These are phyloP conservation scores for Phlebopus sp. DNA, from an alignment of 1,284 basidiomycete species.

Conservation along the genomic window DNA sequence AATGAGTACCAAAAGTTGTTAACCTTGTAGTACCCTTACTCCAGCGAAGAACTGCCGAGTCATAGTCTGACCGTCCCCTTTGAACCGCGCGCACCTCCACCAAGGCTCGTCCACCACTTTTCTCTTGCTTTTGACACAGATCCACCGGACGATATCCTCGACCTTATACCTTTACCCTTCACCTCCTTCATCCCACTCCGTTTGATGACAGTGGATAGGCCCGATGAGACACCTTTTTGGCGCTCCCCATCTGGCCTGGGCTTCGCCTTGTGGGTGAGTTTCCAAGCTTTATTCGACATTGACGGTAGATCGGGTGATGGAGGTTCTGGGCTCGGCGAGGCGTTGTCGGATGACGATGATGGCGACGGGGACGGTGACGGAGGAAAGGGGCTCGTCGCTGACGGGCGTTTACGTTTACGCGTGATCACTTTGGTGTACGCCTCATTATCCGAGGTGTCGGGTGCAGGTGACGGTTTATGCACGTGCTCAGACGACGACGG, in stretches of 20 bases:
- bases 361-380: not conserved
- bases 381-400: constrained; percentile 16
- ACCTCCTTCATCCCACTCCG: constrained; percentile 21
- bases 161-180: not conserved
- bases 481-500: not conserved
- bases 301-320: not conserved
- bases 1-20: no score
- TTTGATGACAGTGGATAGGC: constrained; percentile 61
- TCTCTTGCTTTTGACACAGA: not conserved
- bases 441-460: not conserved
- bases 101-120: constrained; percentile 25
- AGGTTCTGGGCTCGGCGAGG: not conserved
- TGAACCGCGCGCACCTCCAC: constrained; percentile 3
- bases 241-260: constrained; percentile 48
- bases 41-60: no score
- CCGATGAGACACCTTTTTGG: constrained; percentile 68
- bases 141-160: not conserved
- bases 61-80: constrained; percentile 10
- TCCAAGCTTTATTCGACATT: constrained; percentile 1
- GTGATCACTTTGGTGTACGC: constrained; percentile 1
- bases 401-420: constrained; percentile 26
- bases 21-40: no score
- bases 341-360: not conserved
- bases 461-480: not conserved
- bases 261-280: constrained; percentile 12